Evolutionary conservation across 176 grass and related monocot genomes (phyloP).

Genomic region (Sorghum bicolor): Sorghum_bicolor_NCBIv3 NC_012878.2:50582001-50582500

Average conservation of each 20-base stretch:
- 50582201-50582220: background rate
- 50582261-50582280: background rate
- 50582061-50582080: background rate
- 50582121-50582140: background rate
- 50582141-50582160: background rate
- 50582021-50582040: background rate
- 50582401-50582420: constrained; percentile 28
- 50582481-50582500: constrained; percentile 2
- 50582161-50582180: background rate
- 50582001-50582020: background rate
- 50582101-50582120: background rate
- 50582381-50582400: background rate
- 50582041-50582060: background rate
- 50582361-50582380: background rate
- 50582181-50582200: background rate
- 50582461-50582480: background rate
- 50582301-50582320: background rate
- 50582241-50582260: background rate
- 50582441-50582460: background rate
- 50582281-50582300: background rate
- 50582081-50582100: background rate
- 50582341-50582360: background rate
- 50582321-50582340: background rate
- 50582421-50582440: constrained; percentile 14
- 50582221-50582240: background rate